These are phyloP conservation scores for Anthracocystis setariae DNA, from an alignment of 1,284 basidiomycete genomes.

Conservation along the genomic window DNA sequence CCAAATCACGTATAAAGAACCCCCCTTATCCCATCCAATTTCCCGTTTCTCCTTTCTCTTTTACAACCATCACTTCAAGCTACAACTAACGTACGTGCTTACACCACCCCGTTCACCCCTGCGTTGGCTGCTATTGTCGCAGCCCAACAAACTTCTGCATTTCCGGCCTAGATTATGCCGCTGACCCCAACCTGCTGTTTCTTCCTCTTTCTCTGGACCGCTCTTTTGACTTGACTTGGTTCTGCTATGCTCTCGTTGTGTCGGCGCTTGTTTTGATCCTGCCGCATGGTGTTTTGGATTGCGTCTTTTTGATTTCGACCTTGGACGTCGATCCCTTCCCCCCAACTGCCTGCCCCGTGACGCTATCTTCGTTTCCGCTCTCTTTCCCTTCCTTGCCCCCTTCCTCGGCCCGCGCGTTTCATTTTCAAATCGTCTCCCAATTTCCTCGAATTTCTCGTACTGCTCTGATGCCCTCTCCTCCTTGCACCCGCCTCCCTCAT, in stretches of 20 bases:
- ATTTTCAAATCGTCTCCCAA: constrained; percentile 23
- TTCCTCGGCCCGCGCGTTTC: constrained; percentile 29
- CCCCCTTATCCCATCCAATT: constrained; percentile 8
- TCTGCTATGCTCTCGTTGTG: not conserved
- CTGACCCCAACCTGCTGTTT: constrained; percentile 19
- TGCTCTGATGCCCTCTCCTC: constrained; percentile 26
- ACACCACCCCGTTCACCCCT: constrained; percentile 13
- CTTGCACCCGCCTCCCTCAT: not conserved
- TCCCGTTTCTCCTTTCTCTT: constrained; percentile 23
- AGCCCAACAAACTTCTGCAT: not conserved
- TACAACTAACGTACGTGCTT: constrained; percentile 35
- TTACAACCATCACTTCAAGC: constrained; percentile 44
- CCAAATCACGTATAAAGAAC: constrained; percentile 43
- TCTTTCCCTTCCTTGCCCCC: constrained; percentile 5
- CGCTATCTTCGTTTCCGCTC: constrained; percentile 11
- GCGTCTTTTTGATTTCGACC: not conserved
- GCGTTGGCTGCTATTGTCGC: constrained; percentile 1
- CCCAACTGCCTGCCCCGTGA: constrained; percentile 4
- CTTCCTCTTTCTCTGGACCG: not conserved
- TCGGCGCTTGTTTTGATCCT: constrained; percentile 6
- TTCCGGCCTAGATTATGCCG: constrained; percentile 5
- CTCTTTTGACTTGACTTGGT: constrained; percentile 3
- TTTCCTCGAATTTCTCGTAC: constrained; percentile 41
- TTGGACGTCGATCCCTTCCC: constrained; percentile 7
- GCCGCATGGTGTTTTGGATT: constrained; percentile 10